Percentiles rank a stretch among this genome's conserved stretches.
These are phyloP conservation scores for Solanum pinnatisectum DNA, from an alignment of 257 asterid genomes.

Conservation along the genomic window DNA sequence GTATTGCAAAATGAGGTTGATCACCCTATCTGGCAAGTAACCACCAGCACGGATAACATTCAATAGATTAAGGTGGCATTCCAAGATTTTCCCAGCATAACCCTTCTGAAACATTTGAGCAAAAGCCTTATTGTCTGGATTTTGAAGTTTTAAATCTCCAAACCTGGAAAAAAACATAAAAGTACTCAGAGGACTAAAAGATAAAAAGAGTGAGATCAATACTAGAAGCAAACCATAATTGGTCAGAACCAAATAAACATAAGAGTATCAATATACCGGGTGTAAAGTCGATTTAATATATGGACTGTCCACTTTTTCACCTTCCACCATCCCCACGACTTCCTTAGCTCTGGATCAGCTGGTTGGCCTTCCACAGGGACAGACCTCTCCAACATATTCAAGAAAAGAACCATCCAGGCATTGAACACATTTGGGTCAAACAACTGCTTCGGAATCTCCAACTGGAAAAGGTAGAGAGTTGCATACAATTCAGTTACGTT, in stretches of 20 bases:
- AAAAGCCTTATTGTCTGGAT: constrained; percentile 86
- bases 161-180: constrained; percentile 33
- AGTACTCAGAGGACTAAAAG: background rate
- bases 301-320: constrained; percentile 98
- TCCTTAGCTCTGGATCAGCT: constrained; percentile 75
- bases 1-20: constrained; percentile 91
- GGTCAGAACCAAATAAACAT: background rate
- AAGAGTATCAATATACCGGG: constrained; percentile 43
- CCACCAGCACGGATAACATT: constrained; percentile 84
- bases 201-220: background rate
- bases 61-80: constrained; percentile 82
- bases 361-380: constrained; percentile 94
- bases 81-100: constrained; percentile 90
- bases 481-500: background rate
- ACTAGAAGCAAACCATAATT: background rate
- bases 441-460: constrained; percentile 93
- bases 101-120: constrained; percentile 97
- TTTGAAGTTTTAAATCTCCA: constrained; percentile 91
- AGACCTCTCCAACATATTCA: constrained; percentile 86
- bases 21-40: constrained; percentile 92
- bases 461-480: constrained; percentile 27
- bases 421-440: constrained; percentile 82
- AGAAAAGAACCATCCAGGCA: constrained; percentile 94
- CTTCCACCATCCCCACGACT: constrained; percentile 99
- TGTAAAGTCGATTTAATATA: constrained; percentile 83